A percentile compares a stretch with the other conserved stretches of the same genome.
Evolutionary conservation across 1,284 basidiomycete genomes (phyloP).

Genomic region (Ceratobasidium sp.): DNA sequence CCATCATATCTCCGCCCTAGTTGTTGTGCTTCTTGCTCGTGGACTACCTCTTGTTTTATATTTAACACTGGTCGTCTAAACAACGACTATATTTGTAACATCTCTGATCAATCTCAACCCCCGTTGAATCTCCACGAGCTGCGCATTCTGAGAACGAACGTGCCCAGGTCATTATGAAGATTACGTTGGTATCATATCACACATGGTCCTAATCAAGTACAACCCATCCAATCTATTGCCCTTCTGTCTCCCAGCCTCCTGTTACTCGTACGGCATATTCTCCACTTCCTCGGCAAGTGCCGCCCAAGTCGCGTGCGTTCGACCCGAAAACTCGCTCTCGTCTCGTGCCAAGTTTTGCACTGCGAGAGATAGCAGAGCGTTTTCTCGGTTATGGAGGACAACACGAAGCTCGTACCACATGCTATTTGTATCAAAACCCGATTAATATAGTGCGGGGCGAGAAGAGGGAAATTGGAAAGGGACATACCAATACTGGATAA

Average conservation of each 20-base stretch:
- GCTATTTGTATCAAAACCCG: conserved; percentile 59
- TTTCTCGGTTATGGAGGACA: conserved; percentile 88
- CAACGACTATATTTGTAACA: conserved; percentile 12
- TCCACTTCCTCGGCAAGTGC: conserved; percentile 77
- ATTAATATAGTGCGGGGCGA: not conserved
- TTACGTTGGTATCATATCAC: conserved; percentile 13
- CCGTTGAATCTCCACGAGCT: no score
- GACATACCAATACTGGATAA: conserved; percentile 83
- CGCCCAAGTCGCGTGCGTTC: conserved; percentile 77
- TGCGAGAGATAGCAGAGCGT: conserved; percentile 79
- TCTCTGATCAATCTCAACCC: conserved; percentile 11
- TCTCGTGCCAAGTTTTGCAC: conserved; percentile 79
- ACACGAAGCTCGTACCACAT: conserved; percentile 94
- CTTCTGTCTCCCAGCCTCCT: no score
- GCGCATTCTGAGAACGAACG: not conserved
- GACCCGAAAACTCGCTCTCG: conserved; percentile 75
- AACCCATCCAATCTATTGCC: not conserved
- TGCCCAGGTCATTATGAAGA: not conserved
- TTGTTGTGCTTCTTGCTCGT: conserved; percentile 8
- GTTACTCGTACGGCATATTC: conserved; percentile 85
- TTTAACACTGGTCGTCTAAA: not conserved
- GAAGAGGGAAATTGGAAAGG: not conserved
- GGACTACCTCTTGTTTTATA: not conserved
- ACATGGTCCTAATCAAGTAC: not conserved
- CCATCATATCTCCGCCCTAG: conserved; percentile 5